A percentile compares a stretch with the other conserved stretches of the same genome.
Conservation (phyloP, 2,329 filamentous ascomycete genomes). For the Colletotrichum aenigma region DNA sequence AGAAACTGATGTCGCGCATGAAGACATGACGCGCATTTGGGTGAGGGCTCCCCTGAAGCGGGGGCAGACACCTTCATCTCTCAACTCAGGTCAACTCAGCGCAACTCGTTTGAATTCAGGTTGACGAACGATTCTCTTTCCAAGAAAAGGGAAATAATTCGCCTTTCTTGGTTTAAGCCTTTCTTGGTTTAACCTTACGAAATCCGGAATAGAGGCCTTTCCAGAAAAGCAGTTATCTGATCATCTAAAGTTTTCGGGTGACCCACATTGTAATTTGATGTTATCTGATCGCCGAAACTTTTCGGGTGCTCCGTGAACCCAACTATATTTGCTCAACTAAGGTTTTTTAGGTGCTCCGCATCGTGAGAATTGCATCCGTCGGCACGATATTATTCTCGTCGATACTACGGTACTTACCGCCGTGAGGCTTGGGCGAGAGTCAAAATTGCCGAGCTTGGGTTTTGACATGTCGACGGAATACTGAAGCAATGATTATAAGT, state of each 20-base stretch:
- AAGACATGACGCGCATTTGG: background rate
- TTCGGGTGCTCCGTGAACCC: background rate
- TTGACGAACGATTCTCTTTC: background rate
- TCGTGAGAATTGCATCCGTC: background rate
- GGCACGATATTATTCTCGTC: background rate
- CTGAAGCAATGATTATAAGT: background rate
- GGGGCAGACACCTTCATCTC: background rate
- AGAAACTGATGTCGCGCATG: background rate
- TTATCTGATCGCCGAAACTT: background rate
- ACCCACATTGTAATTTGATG: background rate
- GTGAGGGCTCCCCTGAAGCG: background rate
- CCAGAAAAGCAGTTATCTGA: background rate
- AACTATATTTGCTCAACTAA: background rate
- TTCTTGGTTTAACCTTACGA: background rate
- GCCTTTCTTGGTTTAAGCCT: background rate
- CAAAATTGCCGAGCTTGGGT: background rate
- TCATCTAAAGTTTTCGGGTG: background rate
- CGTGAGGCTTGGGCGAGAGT: background rate
- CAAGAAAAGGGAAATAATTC: background rate
- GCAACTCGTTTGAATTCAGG: rapidly evolving
- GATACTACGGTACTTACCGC: background rate
- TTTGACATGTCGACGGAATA: background rate
- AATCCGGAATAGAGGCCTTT: background rate
- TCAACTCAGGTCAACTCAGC: background rate
- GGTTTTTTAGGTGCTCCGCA: background rate